Conservation (phyloP, 2,329 filamentous ascomycete genomes). For the Colletotrichum ledebouriae region DNA sequence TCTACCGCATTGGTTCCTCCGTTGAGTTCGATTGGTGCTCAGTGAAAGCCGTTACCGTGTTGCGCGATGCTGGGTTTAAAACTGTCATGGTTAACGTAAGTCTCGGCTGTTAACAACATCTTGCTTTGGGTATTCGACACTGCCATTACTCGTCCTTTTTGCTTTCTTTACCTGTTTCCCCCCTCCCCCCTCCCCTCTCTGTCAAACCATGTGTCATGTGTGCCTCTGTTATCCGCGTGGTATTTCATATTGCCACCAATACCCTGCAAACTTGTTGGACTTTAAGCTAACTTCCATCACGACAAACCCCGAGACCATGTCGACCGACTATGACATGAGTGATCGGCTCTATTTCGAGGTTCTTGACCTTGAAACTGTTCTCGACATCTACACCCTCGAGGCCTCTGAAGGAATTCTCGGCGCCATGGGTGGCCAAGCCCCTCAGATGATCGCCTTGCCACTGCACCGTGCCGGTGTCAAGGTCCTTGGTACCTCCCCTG, state of each 20-base stretch:
- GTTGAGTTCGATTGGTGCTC: conserved; percentile 99
- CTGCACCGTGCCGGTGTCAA: conserved; percentile 91
- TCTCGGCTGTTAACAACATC: background rate
- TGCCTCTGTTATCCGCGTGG: background rate
- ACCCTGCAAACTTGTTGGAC: no score
- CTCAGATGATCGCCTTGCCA: conserved; percentile 96
- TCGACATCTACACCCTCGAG: conserved; percentile 95
- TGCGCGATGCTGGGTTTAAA: conserved; percentile 87
- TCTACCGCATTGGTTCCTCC: conserved; percentile 96
- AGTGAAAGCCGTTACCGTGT: conserved; percentile 90
- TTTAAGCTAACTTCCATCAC: background rate
- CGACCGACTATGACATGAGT: conserved; percentile 82
- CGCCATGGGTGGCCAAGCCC: conserved; percentile 96
- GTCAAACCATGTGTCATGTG: no score
- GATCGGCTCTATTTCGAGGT: conserved; percentile 97
- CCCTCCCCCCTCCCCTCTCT: no score
- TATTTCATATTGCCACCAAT: background rate
- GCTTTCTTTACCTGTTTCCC: no score
- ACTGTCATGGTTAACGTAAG: conserved; percentile 89
- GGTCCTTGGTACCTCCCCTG: conserved; percentile 93
- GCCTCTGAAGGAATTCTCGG: conserved; percentile 86
- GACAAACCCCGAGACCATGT: conserved; percentile 90
- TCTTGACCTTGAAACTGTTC: conserved; percentile 88
- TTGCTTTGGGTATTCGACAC: background rate
- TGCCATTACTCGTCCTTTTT: background rate